A percentile compares a stretch with the other conserved stretches of the same genome.
Evolutionary conservation across 305 asterid genomes (phyloP).

Genomic region (Fraxinus platypoda): DNA sequence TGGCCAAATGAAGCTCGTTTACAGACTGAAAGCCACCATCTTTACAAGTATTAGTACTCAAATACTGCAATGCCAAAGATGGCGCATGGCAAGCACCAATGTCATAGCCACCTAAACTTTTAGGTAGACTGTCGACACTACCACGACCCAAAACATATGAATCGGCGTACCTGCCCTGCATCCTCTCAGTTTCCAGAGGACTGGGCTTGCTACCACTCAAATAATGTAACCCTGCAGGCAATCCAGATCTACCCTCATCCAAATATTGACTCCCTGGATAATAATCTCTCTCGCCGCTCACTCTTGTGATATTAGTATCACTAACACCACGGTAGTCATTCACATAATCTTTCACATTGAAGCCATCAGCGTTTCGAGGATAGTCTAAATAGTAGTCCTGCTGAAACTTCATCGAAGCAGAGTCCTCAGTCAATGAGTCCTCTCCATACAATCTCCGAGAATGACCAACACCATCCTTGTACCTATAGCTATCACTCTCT

Average conservation of each 20-base stretch:
- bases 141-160: constrained; percentile 22
- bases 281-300: constrained; percentile 34
- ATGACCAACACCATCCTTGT: constrained; percentile 22
- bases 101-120: constrained; percentile 28
- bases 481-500: constrained; percentile 25
- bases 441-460: constrained; percentile 26
- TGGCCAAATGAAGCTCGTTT: constrained; percentile 24
- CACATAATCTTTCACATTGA: constrained; percentile 16
- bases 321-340: constrained; percentile 30
- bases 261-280: constrained; percentile 12
- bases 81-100: constrained; percentile 27
- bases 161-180: constrained; percentile 20
- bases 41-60: constrained; percentile 23
- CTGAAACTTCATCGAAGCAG: constrained; percentile 33
- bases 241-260: constrained; percentile 25
- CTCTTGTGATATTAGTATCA: constrained; percentile 24
- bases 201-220: constrained; percentile 20
- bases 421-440: constrained; percentile 29
- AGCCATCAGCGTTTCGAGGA: constrained; percentile 28
- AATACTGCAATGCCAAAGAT: constrained; percentile 24
- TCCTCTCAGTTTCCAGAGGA: constrained; percentile 23
- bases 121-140: constrained; percentile 22
- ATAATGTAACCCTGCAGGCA: constrained; percentile 16
- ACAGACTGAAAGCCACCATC: not conserved
- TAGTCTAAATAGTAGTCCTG: constrained; percentile 34